Base-by-base conservation (phyloP, 805 yeast species). In the Starmerella sirachaensis region DNA sequence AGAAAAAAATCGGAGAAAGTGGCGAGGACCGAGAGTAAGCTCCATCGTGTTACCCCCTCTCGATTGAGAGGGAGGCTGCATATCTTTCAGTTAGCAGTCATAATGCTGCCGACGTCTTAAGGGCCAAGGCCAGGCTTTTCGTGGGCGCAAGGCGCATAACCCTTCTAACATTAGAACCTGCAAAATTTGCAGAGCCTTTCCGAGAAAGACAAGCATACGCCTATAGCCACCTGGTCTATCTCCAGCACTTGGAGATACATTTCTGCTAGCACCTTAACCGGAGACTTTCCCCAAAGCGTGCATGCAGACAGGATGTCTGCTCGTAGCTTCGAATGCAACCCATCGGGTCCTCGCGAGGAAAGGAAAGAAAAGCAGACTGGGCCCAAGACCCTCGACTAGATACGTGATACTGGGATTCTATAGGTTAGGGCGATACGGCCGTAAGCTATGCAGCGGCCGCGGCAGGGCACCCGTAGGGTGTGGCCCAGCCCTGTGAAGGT, bases 261-360 rank as follows among this genome's bases (percentile, higher is more conserved):
- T 35, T 51, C 54, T 49, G 54, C 55, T 36, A 35, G 40, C 16
- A 37, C 35, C 41, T 38, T 42, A 49, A 49, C 57, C 57, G 57
- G 57, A 52, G 57, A 53, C 57, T 53, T 53, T 53, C 55, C 57
- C 57, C 55, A 46, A 53, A 53, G 57, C 56, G 41, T 47, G 29
- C 46, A 38, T 26, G 31, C 13, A 7, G n/a, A n/a, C 11, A 21
- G 8, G 35, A 14, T 20, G 11, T 24, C 37, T 50, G 47, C 31
- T 18, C 29, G 55, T 51, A 39, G 57, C 57, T 53, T 51, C 44
- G 56, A 41, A 42, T 40, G 55, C 56, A 40, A 41, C 44, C 50
- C 29, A 18, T 36, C 47, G 31, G 35, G 36, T 39, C 52, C 41
- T 40, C 45, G 44, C 45, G 21, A 35, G 19, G 37, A 40, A 31